These are phyloP conservation scores for Hypomyces perniciosus DNA, from an alignment of 2,329 filamentous ascomycete genomes.

Conservation along the genomic window DNA sequence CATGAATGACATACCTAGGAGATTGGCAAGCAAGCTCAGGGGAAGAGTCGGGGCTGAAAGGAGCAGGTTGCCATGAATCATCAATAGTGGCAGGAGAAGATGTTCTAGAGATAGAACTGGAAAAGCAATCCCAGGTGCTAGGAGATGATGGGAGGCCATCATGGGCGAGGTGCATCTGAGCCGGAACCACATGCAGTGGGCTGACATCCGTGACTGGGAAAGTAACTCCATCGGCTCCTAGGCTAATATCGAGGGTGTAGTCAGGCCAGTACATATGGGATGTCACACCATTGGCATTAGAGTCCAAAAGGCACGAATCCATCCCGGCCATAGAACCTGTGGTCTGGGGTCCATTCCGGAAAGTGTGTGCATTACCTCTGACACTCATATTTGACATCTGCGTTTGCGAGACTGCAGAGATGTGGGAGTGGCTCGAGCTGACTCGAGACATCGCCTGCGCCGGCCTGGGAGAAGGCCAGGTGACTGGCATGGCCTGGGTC, in stretches of 20 bases:
- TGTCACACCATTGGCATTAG: constrained; percentile 40
- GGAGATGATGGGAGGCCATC: constrained; percentile 47
- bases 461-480: constrained; percentile 40
- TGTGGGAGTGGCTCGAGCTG: constrained; percentile 33
- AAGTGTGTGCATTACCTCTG: constrained; percentile 43
- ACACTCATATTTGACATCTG: constrained; percentile 48
- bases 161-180: constrained; percentile 50
- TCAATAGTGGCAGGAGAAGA: constrained; percentile 46
- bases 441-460: constrained; percentile 35
- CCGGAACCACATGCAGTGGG: constrained; percentile 49
- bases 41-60: constrained; percentile 39
- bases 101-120: constrained; percentile 45
- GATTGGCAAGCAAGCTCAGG: constrained; percentile 45
- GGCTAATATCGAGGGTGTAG: constrained; percentile 39
- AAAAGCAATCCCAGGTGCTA: constrained; percentile 47
- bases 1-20: constrained; percentile 43
- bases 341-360: constrained; percentile 35
- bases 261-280: constrained; percentile 47
- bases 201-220: constrained; percentile 38
- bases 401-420: constrained; percentile 44
- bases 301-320: constrained; percentile 47
- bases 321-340: constrained; percentile 39
- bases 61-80: constrained; percentile 38
- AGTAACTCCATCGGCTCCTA: constrained; percentile 37
- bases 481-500: constrained; percentile 40